Evolutionary conservation across 768 basidiomycete species (phyloP), one percentile per base, ranked within the genome.

Genomic region (Austroboletus eburneus): DNA sequence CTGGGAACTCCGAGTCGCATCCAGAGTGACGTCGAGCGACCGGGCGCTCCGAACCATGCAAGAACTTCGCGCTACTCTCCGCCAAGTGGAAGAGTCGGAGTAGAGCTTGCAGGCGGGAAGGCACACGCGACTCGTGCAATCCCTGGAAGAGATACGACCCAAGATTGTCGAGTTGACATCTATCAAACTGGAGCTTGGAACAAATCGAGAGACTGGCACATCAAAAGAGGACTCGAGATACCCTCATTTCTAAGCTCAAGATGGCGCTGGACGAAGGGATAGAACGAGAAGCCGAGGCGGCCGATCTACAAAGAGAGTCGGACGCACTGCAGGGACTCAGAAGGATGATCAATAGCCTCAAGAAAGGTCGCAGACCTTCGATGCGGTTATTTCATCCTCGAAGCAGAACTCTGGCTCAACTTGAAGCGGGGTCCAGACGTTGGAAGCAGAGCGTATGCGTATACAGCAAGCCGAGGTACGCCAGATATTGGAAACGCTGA

Each of bases 121-220:
- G n/a, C n/a, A n/a, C 33, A 80, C 77, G n/a, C 75, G 72, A 43
- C 74, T 93, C 27, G 79, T 91, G 81, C 79, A 75, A 23, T 82
- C 86, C n/a, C 68, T 92, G 49, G 84, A 91, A 52, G 88, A 91
- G 65, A 85, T 91, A 80, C 78, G 85, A 24, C 79, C 87, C 33
- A 91, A 91, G 70, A 81, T 91, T 51, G 82, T 91, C 18, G 83
- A 89, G 60, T 72, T 94, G 44, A 89, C 86, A 3, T 78, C 81
- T 30, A 75, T 72, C 50, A 88, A 84, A 62, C 67, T 87, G 13
- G 79, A 86, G 49, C 73, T 88, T 74, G 36, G 86, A 91, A 50
- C 79, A 79, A 56, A 69, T 81, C 37, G 80, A 79, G 51, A 63
- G 65, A 45, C 64, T 89, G 45, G 74, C 82, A 48, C 71, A 74